Percentiles rank a stretch among this genome's conserved stretches.
These are phyloP conservation scores for Tetrastigma voinierianum DNA, from an alignment of 164 flowering plant species.

Conservation along the genomic window DNA sequence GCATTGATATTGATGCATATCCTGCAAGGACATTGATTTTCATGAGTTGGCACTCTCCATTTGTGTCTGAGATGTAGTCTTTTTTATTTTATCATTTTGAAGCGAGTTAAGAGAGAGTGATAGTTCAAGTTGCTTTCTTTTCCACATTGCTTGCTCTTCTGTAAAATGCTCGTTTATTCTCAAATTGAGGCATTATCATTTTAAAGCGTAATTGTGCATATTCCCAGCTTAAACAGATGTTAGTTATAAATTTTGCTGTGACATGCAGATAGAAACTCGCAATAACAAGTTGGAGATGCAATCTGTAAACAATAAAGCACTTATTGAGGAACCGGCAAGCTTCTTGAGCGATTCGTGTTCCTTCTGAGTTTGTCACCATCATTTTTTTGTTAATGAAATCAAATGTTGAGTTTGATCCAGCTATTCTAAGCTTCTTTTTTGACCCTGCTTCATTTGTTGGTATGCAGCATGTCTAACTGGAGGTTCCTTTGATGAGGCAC, in stretches of 20 bases:
- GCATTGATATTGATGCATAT: not conserved
- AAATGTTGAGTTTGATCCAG: not conserved
- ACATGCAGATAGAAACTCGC: constrained; percentile 88
- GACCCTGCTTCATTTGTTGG: constrained; percentile 38
- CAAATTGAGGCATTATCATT: not conserved
- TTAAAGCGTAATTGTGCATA: not conserved
- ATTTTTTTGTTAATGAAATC: constrained; percentile 1
- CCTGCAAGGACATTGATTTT: not conserved
- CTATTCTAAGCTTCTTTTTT: not conserved
- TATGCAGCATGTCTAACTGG: constrained; percentile 86
- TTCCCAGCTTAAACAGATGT: not conserved
- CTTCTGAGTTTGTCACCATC: constrained; percentile 67
- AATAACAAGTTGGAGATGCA: constrained; percentile 99
- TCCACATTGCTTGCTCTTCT: not conserved
- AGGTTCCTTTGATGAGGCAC: constrained; percentile 93
- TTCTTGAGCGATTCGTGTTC: constrained; percentile 82
- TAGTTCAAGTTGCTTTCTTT: not conserved
- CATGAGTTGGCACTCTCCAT: not conserved
- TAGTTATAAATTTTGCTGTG: constrained; percentile 7
- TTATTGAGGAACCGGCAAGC: constrained; percentile 93
- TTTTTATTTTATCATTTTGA: not conserved
- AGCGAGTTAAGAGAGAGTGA: not conserved
- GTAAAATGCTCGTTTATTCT: not conserved
- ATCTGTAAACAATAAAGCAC: constrained; percentile 84
- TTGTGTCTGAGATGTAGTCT: not conserved